These are phyloP conservation scores for Trametes sp. DNA, from an alignment of 1,284 basidiomycete genomes.

Conservation along the genomic window DNA sequence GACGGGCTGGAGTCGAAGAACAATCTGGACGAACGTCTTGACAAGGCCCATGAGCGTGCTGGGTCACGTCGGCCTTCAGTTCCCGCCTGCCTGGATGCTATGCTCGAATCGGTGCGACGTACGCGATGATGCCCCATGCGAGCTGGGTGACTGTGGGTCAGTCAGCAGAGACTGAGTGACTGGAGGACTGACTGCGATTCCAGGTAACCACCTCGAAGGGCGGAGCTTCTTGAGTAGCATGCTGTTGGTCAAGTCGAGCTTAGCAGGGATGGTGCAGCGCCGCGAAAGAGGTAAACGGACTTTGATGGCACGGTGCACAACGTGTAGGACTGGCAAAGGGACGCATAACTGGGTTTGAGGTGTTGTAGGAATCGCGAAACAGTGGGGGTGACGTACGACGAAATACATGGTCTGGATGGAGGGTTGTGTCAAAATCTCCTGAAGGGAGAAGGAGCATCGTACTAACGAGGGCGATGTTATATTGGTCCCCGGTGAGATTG, in stretches of 20 bases:
- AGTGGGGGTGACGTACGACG: slow-evolving; percentile 52
- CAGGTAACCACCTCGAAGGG: slow-evolving; percentile 42
- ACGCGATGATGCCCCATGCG: slow-evolving; percentile 33
- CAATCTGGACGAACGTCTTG: slow-evolving; percentile 60
- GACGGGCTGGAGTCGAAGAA: too few species aligned
- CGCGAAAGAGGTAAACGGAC: slow-evolving; percentile 37
- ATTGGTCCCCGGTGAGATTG: slow-evolving; percentile 60
- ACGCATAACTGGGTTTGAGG: background rate
- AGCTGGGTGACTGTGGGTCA: slow-evolving; percentile 20
- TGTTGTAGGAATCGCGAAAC: too few species aligned
- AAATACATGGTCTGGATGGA: slow-evolving; percentile 67
- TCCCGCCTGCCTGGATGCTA: slow-evolving; percentile 50
- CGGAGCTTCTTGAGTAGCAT: slow-evolving; percentile 42
- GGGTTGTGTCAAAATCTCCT: background rate
- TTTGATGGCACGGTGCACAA: slow-evolving; percentile 67
- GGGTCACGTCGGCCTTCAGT: background rate
- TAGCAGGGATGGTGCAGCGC: slow-evolving; percentile 14
- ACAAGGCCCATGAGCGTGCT: slow-evolving; percentile 71
- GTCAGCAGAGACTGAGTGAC: background rate
- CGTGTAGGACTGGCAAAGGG: slow-evolving; percentile 57
- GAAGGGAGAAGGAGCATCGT: slow-evolving; percentile 3
- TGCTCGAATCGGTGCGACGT: slow-evolving; percentile 13
- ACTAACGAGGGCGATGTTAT: slow-evolving; percentile 68
- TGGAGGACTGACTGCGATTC: slow-evolving; percentile 34
- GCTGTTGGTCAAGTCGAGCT: slow-evolving; percentile 18